Conservation (phyloP, 140 eudicot genomes). For the Oenanthe javanica region DNA sequence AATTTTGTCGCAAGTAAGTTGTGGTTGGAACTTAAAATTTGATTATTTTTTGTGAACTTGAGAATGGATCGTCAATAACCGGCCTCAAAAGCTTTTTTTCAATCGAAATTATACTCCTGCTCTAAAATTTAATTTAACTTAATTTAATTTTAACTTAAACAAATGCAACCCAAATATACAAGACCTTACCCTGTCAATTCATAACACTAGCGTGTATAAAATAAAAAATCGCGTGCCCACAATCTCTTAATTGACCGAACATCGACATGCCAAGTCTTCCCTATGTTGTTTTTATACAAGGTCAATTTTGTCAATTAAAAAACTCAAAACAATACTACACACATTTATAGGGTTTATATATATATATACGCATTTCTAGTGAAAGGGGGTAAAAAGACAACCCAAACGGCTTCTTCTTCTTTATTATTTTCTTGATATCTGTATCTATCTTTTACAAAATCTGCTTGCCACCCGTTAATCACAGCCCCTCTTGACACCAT, state of each 20-base stretch:
- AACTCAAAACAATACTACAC: too few species aligned
- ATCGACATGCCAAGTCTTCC: neutral
- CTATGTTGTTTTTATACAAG: neutral
- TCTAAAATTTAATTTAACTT: too few species aligned
- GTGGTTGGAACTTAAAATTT: too few species aligned
- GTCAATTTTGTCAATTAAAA: neutral
- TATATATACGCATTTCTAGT: neutral
- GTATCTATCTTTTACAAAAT: neutral
- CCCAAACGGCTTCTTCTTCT: slow-evolving; percentile 5
- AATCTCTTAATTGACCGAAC: neutral
- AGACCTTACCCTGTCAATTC: too few species aligned
- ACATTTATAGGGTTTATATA: neutral
- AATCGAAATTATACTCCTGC: too few species aligned
- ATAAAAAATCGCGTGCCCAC: neutral
- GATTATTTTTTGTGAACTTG: too few species aligned
- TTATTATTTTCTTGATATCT: neutral
- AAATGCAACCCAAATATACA: too few species aligned
- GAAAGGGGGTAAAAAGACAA: neutral
- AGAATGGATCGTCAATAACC: too few species aligned
- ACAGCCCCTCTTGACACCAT: neutral
- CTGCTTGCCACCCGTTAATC: slow-evolving; percentile 6
- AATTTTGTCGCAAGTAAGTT: too few species aligned
- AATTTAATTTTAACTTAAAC: too few species aligned
- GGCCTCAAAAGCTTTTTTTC: too few species aligned
- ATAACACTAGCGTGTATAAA: neutral